Base-by-base conservation (phyloP, 441 rosid genomes). In the Gossypium lobatum region DNA sequence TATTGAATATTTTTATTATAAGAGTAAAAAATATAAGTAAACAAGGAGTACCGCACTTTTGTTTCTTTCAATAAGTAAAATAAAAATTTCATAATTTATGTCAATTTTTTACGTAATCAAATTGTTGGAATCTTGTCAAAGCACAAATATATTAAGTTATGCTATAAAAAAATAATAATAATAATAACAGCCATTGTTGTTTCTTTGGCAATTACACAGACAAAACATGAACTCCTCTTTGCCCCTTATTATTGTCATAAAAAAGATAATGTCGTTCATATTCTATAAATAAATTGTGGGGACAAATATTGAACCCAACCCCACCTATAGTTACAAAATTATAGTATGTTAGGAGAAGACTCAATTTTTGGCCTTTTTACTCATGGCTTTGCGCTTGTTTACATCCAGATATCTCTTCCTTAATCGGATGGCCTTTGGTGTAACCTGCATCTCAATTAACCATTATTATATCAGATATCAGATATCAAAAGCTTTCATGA, bases 371-470 rank as follows among this genome's bases (percentile, higher is more conserved):
- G 85, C 89, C 79, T 85, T 88, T 81, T 87, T 93, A 75, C 97
- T 91, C 93, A 81, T 87, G 74, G 90, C 63, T 86, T 95, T 93
- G 66, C 98, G 91, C 83, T 93, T 93, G 85, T 84, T 95, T 25
- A 93, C 99, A 9, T 95, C 98, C 62, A 93, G 80, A 82, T 88
- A 88, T 83, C 85, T 84, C 83, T 95, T 95, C 80, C 98, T 89
- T 62, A 95, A 73, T 55, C 99, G 81, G 70, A 95, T 91, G 8
- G 87, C 83, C 85, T 95, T 93, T 1, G 99, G 98, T 3, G 99
- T 93, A 45, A 95, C 99, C 98, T 92, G 83, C 81, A 60, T 14
- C 2, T 17, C 11, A 73, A 53, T 6, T 26, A 57, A 13, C 37
- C 37, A 31, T 10, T 46, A 46, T 46, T 57, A 8, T 21, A 57